phyloP scores from a whole-genome alignment of 1,284 basidiomycete species.

The Tilletia indica region DNA sequence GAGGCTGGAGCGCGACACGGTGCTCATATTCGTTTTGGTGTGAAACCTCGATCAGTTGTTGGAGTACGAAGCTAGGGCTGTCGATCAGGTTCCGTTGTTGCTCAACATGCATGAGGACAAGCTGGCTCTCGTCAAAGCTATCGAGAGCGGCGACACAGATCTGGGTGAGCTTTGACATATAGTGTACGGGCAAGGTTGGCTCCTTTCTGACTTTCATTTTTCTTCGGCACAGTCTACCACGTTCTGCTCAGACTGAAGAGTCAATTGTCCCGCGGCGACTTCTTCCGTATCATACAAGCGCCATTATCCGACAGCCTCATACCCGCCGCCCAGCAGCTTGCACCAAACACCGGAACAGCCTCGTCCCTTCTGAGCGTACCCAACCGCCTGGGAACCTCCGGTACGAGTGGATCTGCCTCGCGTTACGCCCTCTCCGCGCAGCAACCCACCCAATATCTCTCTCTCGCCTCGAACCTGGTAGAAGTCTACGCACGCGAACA shows the following conservation, averaged over 20 bases:
- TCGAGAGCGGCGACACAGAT: slow-evolving; percentile 92
- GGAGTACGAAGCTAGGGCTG: slow-evolving; percentile 82
- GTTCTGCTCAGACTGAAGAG: slow-evolving; percentile 61
- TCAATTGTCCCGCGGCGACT: slow-evolving; percentile 79
- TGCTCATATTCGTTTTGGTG: not conserved
- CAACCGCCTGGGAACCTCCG: slow-evolving; percentile 5
- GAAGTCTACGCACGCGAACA: slow-evolving; percentile 48
- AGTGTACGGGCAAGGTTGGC: not conserved
- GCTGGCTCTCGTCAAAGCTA: slow-evolving; percentile 81
- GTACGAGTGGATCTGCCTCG: not conserved
- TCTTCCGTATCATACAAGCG: slow-evolving; percentile 88
- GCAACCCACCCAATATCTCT: slow-evolving; percentile 28
- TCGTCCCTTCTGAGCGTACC: slow-evolving; percentile 13
- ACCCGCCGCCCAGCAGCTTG: slow-evolving; percentile 27
- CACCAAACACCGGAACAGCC: not conserved
- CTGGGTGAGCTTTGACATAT: slow-evolving; percentile 65
- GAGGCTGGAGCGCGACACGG: too few species aligned
- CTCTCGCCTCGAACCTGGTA: slow-evolving; percentile 44
- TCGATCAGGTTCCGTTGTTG: slow-evolving; percentile 88
- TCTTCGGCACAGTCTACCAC: slow-evolving; percentile 30
- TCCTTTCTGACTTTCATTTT: not conserved
- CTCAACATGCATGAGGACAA: slow-evolving; percentile 91
- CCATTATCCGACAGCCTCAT: slow-evolving; percentile 27
- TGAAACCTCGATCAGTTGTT: slow-evolving; percentile 65
- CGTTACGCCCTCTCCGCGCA: slow-evolving; percentile 8